Conservation (phyloP, 1,284 basidiomycete species). For the Cerrena zonata region DNA sequence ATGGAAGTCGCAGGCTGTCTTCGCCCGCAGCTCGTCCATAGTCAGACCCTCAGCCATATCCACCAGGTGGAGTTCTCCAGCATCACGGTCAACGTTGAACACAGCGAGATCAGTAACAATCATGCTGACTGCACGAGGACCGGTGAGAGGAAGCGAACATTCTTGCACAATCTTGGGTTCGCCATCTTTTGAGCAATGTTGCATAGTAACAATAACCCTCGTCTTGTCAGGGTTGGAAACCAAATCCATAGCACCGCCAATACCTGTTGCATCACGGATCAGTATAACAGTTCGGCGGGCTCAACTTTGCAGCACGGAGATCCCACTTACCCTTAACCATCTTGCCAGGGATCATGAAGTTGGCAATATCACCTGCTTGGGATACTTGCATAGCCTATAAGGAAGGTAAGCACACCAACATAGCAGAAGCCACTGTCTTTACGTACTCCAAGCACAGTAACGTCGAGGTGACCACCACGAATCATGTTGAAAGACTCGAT, state of each 20-base stretch:
- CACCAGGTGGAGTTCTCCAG: constrained; percentile 69
- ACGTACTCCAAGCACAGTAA: constrained; percentile 76
- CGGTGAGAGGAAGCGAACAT: constrained; percentile 84
- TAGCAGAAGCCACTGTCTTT: not conserved
- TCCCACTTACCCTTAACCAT: constrained; percentile 65
- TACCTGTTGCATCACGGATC: constrained; percentile 48
- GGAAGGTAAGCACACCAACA: not conserved
- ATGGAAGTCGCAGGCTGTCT: constrained; percentile 79
- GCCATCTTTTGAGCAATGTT: constrained; percentile 87
- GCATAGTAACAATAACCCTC: constrained; percentile 82
- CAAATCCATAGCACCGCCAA: constrained; percentile 94
- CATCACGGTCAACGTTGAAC: constrained; percentile 79
- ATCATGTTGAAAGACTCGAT: constrained; percentile 92
- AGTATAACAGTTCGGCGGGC: constrained; percentile 1
- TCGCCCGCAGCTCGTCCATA: constrained; percentile 77
- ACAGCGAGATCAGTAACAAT: constrained; percentile 92
- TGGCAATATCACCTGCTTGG: constrained; percentile 85
- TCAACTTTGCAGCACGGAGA: not conserved
- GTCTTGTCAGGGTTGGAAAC: constrained; percentile 90
- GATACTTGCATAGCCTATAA: constrained; percentile 86
- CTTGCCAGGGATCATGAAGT: constrained; percentile 97
- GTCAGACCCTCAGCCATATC: constrained; percentile 82
- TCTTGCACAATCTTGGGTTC: constrained; percentile 80
- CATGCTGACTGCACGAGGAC: constrained; percentile 76
- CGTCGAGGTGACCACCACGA: constrained; percentile 88